Evolutionary conservation across 306 rosid species (phyloP).

Genomic region (Arachis stenosperma): DNA sequence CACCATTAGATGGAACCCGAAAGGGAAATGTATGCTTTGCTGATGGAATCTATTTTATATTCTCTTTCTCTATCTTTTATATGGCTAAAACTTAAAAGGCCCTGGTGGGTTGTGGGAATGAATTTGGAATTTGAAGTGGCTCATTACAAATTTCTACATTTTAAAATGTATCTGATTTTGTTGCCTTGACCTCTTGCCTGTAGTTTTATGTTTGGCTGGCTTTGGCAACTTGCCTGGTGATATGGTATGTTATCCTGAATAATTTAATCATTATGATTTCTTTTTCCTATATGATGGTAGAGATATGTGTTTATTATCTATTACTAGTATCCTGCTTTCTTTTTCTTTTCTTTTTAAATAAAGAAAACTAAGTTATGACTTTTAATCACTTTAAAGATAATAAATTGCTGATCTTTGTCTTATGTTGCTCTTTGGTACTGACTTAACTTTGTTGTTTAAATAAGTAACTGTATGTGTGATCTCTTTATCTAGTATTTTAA

Average conservation of each 20-base stretch:
- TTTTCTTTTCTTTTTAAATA: not conserved
- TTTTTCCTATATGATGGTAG: constrained; percentile 29
- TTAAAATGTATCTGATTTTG: constrained; percentile 30
- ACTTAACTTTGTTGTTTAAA: constrained; percentile 1
- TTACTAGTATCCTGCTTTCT: constrained; percentile 12
- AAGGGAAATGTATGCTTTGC: constrained; percentile 83
- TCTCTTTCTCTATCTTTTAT: constrained; percentile 22
- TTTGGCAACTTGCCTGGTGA: constrained; percentile 96
- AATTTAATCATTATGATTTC: constrained; percentile 34
- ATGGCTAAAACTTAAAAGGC: not conserved
- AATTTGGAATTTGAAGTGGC: constrained; percentile 11
- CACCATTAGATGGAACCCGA: constrained; percentile 91
- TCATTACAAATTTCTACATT: constrained; percentile 25
- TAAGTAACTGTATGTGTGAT: not conserved
- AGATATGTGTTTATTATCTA: not conserved
- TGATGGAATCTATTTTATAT: constrained; percentile 24
- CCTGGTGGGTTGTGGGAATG: constrained; percentile 18
- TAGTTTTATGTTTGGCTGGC: constrained; percentile 93
- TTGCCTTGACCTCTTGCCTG: constrained; percentile 60
- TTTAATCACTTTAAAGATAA: constrained; percentile 25
- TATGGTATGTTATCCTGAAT: constrained; percentile 66
- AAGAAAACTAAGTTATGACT: constrained; percentile 16
- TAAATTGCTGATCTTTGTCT: constrained; percentile 6
- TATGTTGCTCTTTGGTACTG: constrained; percentile 27
- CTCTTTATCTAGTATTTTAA: constrained; percentile 8